Percentiles rank a stretch among this genome's conserved stretches.
Conservation (phyloP, 306 rosid genomes). For the Malus sieversii region DNA sequence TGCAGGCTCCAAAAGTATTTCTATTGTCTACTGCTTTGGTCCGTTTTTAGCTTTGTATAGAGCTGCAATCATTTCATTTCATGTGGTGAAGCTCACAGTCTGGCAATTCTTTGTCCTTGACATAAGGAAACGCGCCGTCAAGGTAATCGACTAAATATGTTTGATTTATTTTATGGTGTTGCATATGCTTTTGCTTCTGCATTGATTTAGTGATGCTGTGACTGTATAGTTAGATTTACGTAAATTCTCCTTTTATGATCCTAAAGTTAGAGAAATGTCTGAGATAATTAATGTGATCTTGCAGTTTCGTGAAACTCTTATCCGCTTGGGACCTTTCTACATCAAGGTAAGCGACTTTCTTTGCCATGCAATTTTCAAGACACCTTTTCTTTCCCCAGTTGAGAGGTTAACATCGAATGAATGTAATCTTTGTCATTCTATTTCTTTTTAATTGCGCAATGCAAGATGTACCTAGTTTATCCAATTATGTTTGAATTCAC, state of each 20-base stretch:
- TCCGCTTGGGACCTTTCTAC: conserved; percentile 92
- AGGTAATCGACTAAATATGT: conserved; percentile 37
- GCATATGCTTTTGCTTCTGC: background rate
- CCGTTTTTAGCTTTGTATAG: conserved; percentile 87
- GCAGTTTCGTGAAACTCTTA: conserved; percentile 97
- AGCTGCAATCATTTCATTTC: conserved; percentile 76
- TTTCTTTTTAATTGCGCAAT: background rate
- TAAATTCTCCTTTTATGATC: background rate
- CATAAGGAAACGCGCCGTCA: conserved; percentile 21
- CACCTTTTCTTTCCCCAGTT: background rate
- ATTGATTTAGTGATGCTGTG: background rate
- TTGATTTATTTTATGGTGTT: conserved; percentile 1
- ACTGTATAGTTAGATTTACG: background rate
- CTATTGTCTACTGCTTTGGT: conserved; percentile 37
- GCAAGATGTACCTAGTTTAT: conserved; percentile 2
- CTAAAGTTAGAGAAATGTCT: background rate
- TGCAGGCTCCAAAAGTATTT: conserved; percentile 40
- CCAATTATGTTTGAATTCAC: conserved; percentile 32
- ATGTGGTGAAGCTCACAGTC: conserved; percentile 62
- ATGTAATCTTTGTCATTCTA: background rate
- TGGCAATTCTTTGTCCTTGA: conserved; percentile 72
- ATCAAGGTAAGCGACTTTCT: conserved; percentile 63
- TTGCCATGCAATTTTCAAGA: conserved; percentile 9
- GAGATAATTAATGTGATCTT: conserved; percentile 27
- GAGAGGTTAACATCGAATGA: background rate